Conservation (phyloP, 345 rosid species). For the Populus simonii region DNA sequence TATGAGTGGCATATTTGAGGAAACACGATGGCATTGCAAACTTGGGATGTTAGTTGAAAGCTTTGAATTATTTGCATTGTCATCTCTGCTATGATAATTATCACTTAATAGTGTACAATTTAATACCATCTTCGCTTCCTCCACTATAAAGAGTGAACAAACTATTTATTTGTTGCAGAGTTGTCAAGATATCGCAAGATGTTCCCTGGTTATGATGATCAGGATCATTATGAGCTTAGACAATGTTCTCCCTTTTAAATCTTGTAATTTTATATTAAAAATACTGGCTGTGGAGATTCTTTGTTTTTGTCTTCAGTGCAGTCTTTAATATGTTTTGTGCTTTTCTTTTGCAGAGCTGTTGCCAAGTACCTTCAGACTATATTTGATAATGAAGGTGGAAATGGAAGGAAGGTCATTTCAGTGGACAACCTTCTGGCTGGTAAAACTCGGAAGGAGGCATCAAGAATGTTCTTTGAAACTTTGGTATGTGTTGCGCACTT, state of each 20-base stretch:
- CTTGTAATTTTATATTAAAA: background rate
- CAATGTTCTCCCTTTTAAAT: background rate
- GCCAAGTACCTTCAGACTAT: slow-evolving; percentile 79
- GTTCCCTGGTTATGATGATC: background rate
- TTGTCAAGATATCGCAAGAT: background rate
- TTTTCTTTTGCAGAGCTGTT: slow-evolving; percentile 61
- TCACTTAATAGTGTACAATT: background rate
- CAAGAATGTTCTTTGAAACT: slow-evolving; percentile 96
- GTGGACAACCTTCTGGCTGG: slow-evolving; percentile 71
- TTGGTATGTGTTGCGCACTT: slow-evolving; percentile 56
- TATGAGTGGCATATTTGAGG: background rate
- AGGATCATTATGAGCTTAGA: background rate
- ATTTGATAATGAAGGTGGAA: slow-evolving; percentile 62
- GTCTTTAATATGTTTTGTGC: background rate
- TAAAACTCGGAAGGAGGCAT: slow-evolving; percentile 98
- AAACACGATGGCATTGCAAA: background rate
- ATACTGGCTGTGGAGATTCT: background rate
- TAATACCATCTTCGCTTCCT: background rate
- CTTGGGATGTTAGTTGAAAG: background rate
- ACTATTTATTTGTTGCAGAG: background rate
- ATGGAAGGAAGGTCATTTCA: slow-evolving; percentile 51
- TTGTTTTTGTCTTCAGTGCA: too few species aligned
- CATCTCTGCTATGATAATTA: background rate
- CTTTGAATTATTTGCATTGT: background rate
- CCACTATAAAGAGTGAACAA: background rate